Conservation (phyloP, 805 yeast species). For the Metschnikowia amazonensis region DNA sequence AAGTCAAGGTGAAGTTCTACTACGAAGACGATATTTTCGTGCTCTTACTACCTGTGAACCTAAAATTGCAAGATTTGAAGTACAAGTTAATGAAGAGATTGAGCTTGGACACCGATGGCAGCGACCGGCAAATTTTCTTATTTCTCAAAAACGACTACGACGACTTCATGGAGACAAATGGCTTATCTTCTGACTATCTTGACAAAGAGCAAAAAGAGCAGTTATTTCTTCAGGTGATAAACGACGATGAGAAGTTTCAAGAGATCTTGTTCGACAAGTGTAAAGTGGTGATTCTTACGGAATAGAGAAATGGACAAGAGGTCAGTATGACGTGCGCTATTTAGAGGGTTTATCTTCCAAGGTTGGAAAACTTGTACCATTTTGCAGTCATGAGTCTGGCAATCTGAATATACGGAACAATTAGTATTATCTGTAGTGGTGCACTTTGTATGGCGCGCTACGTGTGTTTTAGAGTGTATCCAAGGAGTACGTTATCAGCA, state of each 20-base stretch:
- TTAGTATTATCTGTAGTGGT: neutral
- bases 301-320: conserved; percentile 1
- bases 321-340: neutral
- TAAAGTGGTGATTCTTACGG: conserved; percentile 34
- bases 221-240: conserved; percentile 35
- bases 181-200: conserved; percentile 28
- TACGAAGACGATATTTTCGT: conserved; percentile 82
- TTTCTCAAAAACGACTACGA: conserved; percentile 42
- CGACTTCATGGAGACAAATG: conserved; percentile 32
- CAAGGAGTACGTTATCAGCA: neutral
- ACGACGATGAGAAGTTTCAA: conserved; percentile 39
- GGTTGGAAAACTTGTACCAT: neutral
- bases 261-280: conserved; percentile 40
- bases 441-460: neutral
- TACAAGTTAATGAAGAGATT: conserved; percentile 49
- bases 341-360: neutral
- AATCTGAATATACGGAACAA: neutral
- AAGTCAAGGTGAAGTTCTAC: conserved; percentile 68
- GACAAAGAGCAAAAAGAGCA: conserved; percentile 23
- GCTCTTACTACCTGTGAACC: conserved; percentile 48
- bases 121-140: conserved; percentile 27
- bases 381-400: neutral
- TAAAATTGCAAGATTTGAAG: conserved; percentile 47
- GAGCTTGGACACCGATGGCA: conserved; percentile 34
- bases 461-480: neutral